A percentile compares a stretch with the other conserved stretches of the same genome.
Conservation (phyloP, 2,329 filamentous ascomycete genomes). For the Trichoderma guizhouense region DNA sequence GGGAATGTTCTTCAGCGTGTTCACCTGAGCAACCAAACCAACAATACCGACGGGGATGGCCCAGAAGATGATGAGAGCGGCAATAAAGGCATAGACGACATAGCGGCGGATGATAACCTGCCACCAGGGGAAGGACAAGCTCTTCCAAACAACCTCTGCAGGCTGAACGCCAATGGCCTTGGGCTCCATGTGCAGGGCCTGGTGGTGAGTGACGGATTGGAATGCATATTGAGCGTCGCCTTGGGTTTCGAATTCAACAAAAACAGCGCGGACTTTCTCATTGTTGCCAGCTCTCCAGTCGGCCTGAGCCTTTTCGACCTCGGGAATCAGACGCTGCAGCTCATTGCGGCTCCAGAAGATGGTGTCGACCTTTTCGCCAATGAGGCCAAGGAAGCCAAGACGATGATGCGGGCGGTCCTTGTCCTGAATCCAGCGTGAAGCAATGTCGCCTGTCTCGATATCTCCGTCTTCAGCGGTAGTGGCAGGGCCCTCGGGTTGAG, state of each 20-base stretch:
- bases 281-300: slow-evolving; percentile 62
- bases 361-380: slow-evolving; percentile 70
- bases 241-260: slow-evolving; percentile 85
- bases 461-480: slow-evolving; percentile 29
- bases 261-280: slow-evolving; percentile 68
- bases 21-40: slow-evolving; percentile 80
- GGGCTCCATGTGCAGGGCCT: slow-evolving; percentile 78
- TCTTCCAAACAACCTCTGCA: slow-evolving; percentile 81
- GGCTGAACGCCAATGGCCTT: slow-evolving; percentile 80
- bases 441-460: slow-evolving; percentile 59
- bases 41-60: slow-evolving; percentile 72
- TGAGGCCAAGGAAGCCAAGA: slow-evolving; percentile 59
- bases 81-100: slow-evolving; percentile 62
- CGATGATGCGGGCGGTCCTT: slow-evolving; percentile 70
- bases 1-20: slow-evolving; percentile 61
- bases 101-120: slow-evolving; percentile 69
- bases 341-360: slow-evolving; percentile 75
- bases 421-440: slow-evolving; percentile 63
- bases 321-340: slow-evolving; percentile 54
- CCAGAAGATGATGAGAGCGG: slow-evolving; percentile 81
- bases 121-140: slow-evolving; percentile 67
- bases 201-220: slow-evolving; percentile 78
- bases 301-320: slow-evolving; percentile 63
- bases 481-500: slow-evolving; percentile 29
- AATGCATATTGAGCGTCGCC: slow-evolving; percentile 80